phyloP scores from a whole-genome alignment of 768 basidiomycete species.

The Kwoniella heveanensis region DNA sequence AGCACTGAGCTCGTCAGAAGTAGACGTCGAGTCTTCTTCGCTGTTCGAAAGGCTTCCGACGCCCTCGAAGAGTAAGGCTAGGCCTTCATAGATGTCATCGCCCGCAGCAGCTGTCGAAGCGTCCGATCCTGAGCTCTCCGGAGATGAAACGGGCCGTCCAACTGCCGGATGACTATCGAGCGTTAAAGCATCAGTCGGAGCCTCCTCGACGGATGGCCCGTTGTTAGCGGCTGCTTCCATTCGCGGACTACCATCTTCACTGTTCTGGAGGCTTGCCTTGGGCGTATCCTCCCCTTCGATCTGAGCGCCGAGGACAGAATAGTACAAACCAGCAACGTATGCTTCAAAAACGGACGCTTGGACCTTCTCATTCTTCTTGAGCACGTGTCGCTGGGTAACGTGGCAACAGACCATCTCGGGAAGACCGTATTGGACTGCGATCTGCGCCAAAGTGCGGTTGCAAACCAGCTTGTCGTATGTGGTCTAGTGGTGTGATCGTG shows the following conservation, averaged over 20 bases:
- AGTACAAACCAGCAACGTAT: conserved; percentile 43
- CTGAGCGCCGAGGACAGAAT: conserved; percentile 27
- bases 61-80: not conserved
- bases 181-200: not conserved
- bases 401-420: conserved; percentile 14
- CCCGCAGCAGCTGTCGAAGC: not conserved
- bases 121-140: not conserved
- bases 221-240: not conserved
- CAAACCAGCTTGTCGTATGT: conserved; percentile 34
- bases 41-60: not conserved
- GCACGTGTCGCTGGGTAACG: not conserved
- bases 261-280: not conserved
- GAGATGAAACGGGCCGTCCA: not conserved
- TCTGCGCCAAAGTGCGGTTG: conserved; percentile 37
- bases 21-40: not conserved
- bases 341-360: conserved; percentile 42
- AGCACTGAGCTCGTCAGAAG: not conserved
- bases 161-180: no score
- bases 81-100: not conserved
- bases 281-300: not conserved
- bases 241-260: not conserved
- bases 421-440: conserved; percentile 36
- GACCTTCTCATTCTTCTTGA: conserved; percentile 27
- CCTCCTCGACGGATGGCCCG: no score
- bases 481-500: no score